Base-by-base conservation (phyloP, 108 stramenopile genomes). In the Cyclotella kingstonii region DNA sequence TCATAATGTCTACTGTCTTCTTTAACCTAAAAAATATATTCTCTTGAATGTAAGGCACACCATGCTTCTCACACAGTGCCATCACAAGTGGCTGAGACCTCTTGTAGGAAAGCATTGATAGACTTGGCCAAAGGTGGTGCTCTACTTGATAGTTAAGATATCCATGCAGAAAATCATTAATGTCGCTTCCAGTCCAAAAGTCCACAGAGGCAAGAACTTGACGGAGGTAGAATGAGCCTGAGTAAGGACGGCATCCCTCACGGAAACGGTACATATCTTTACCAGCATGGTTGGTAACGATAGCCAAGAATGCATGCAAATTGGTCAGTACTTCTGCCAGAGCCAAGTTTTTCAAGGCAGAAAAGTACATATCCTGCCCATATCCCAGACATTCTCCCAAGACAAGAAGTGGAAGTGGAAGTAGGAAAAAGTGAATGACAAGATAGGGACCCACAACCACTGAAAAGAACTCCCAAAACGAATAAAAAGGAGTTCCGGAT, bases 141-240 rank as follows among this genome's bases (percentile, higher is more conserved):
- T 95, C 95, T 53, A 93, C 87, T 57, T 95, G 94, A 58, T 95
- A 95, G 74, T 93, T 93, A 29, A 95, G 66, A 59, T 75, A 95
- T 44, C 91, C 95, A 57, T 95, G 95, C 27, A 83, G 53, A 63
- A 93, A 93, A 43, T 93, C 91, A 36, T 86, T 75, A 12, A 79
- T 18, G 48, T 95, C 94, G 18, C 82, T 76, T 9, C 94, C 94
- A 23, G 70, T 68, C 43, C 57, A 73, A 36, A 88, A 95, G 60
- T 95, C 87, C 19, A 82, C 88, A 33, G 84, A 85, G 21, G 85
- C 89, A 36, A 92, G 60, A 42, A 95, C 88, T 60, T 95, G 94
- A 26, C 94, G 86, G 29, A 95, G 65, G 75, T 84, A 95, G 55
- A 95, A 95, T 9, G 86, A 83, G 5, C 87, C 87, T 5, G 84